Evolutionary conservation across 495 filamentous ascomycete species (phyloP), one percentile per base, ranked within the genome.

Genomic region (Penicillium salamii): DNA sequence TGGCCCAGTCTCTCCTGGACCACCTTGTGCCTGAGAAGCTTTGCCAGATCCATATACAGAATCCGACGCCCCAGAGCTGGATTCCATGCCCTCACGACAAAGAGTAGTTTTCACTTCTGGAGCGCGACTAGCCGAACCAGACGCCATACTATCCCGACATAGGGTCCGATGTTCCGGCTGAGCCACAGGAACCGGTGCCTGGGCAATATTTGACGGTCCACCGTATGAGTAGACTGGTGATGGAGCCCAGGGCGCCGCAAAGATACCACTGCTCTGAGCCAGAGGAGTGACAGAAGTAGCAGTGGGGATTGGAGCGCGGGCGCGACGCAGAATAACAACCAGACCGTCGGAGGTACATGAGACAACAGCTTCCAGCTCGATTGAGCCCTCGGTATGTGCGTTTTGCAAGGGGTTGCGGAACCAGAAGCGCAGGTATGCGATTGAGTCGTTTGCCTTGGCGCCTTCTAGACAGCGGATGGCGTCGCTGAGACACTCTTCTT

Each of bases 371-470:
- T 95, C 90, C 31, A 95, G 70, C 58, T 93, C 89, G 44, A 87
- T 72, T 37, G 46, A 53, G 21, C 53, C 12, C 21, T 65, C 57
- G 41, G 52, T 26, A 41, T 54, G 29, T 0, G 78, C 77, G 40
- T 75, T 71, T 44, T 71, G 50, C 28, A 66, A 46, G 78, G 89
- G 90, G 65, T 95, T 86, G 28, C 87, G 79, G 63, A 85, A 91
- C 78, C 82, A 89, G 61, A 96, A 96, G n/a, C 90, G 86, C 42
- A 96, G 75, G 57, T 96, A 96, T 12, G 90, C 90, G 55, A 96
- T 95, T 11, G 90, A 95, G 54, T 95, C 89, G 56, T 96, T 95
- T n/a, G 83, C 85, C 62, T 96, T 95, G 6, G 90, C 90, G 54
- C 84, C 84, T 61, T 95, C 89, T 35, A 96, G 67, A 54, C 84